Conservation (phyloP, 176 grass and related monocot species). For the Aegilops tauschii region DNA sequence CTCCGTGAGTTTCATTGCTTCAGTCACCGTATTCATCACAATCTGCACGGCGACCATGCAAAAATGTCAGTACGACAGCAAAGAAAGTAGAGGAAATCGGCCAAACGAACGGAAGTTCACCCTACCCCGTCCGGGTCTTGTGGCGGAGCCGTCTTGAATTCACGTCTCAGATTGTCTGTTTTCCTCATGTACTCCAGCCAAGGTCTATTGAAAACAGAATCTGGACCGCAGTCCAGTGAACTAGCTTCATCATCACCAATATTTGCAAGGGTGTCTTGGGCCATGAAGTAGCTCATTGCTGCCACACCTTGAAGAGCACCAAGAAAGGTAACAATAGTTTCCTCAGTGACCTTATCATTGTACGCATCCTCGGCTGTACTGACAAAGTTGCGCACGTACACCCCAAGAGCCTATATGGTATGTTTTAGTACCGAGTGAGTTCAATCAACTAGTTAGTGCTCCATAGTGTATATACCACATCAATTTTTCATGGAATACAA, state of each 20-base stretch:
- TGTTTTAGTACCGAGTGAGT: not conserved
- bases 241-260: not conserved
- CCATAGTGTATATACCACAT: not conserved
- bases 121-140: not conserved
- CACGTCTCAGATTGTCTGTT: not conserved
- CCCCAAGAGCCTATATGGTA: not conserved
- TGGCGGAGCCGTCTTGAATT: not conserved
- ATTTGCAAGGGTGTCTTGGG: not conserved
- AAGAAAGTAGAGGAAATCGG: not conserved
- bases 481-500: not conserved
- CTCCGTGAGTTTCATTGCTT: not conserved
- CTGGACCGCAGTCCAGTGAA: not conserved
- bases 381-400: not conserved
- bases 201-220: not conserved
- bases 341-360: not conserved
- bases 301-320: not conserved
- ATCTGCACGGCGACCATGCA: not conserved
- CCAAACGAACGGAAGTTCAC: not conserved
- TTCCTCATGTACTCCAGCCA: no score
- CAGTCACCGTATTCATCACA: not conserved
- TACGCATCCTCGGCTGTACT: not conserved
- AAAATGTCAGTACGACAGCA: not conserved
- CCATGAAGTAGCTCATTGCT: not conserved
- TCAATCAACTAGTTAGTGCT: not conserved
- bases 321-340: not conserved